Conservation (phyloP, 2,329 filamentous ascomycete species). For the Aspergillus calidoustus region DNA sequence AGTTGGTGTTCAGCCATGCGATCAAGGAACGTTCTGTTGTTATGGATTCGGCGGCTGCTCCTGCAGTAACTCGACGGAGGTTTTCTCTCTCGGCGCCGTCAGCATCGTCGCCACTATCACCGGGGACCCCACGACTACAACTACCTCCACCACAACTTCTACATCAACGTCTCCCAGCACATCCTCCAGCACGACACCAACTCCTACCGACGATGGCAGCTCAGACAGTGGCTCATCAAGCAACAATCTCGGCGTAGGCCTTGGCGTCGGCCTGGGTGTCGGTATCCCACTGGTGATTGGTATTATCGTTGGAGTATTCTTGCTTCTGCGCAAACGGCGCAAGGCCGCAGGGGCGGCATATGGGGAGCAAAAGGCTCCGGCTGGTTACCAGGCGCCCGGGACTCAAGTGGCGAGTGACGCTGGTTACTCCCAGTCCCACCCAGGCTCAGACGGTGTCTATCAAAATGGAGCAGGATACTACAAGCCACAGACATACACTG, state of each 20-base stretch:
- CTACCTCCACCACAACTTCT: not conserved
- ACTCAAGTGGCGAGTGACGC: not conserved
- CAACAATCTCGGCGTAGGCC: not conserved
- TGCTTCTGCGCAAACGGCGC: not conserved
- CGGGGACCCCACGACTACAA: not conserved
- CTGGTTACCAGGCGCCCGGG: not conserved
- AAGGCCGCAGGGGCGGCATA: not conserved
- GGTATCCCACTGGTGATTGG: not conserved
- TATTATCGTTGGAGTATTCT: not conserved
- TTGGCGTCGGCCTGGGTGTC: not conserved
- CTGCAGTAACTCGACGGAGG: not conserved
- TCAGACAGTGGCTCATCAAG: not conserved
- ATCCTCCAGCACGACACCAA: not conserved
- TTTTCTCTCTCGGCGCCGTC: not conserved
- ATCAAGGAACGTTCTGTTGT: not conserved
- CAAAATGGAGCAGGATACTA: not conserved
- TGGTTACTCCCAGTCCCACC: not conserved
- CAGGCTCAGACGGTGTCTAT: not conserved
- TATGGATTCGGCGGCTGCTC: not conserved
- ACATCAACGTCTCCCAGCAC: not conserved
- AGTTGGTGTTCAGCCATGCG: not conserved
- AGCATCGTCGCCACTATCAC: not conserved
- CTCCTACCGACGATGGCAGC: not conserved
- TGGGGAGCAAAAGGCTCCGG: not conserved
- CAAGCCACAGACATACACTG: not conserved